Evolutionary conservation across 1,139 yeast genomes (phyloP).

Genomic region (Candida mesenterica): DNA sequence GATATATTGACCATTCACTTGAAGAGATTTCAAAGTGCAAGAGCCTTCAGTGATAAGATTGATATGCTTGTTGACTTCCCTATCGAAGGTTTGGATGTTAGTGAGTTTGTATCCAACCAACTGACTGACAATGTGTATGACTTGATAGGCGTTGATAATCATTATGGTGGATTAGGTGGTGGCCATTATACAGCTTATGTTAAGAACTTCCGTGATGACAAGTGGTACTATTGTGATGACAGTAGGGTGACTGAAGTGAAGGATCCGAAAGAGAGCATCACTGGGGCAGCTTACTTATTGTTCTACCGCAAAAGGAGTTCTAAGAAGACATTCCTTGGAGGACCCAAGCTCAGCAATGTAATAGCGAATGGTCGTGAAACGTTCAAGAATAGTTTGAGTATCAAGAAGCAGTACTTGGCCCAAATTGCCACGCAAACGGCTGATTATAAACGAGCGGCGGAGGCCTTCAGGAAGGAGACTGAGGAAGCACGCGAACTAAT

Average conservation of each 20-base stretch:
- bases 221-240: slow-evolving; percentile 93
- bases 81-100: slow-evolving; percentile 74
- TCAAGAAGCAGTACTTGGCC: slow-evolving; percentile 13
- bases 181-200: slow-evolving; percentile 96
- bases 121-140: slow-evolving; percentile 59
- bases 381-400: slow-evolving; percentile 11
- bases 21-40: slow-evolving; percentile 83
- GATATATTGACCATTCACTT: slow-evolving; percentile 87
- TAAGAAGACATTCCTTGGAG: slow-evolving; percentile 32
- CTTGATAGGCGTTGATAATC: slow-evolving; percentile 90
- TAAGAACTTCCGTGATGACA: slow-evolving; percentile 68
- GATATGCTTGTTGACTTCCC: slow-evolving; percentile 87
- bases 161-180: slow-evolving; percentile 95
- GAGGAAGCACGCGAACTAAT: slow-evolving; percentile 8
- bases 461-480: slow-evolving; percentile 14
- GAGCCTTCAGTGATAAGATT: slow-evolving; percentile 87
- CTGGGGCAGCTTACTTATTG: slow-evolving; percentile 82
- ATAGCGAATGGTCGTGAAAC: slow-evolving; percentile 12
- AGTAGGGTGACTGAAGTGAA: slow-evolving; percentile 63
- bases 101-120: slow-evolving; percentile 44
- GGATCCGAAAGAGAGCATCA: slow-evolving; percentile 61
- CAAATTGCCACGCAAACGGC: slow-evolving; percentile 16
- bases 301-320: slow-evolving; percentile 67
- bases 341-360: slow-evolving; percentile 24
- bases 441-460: slow-evolving; percentile 1